Evolutionary conservation across 106 monocot species (phyloP).

Genomic region (Posidonia australis): DNA sequence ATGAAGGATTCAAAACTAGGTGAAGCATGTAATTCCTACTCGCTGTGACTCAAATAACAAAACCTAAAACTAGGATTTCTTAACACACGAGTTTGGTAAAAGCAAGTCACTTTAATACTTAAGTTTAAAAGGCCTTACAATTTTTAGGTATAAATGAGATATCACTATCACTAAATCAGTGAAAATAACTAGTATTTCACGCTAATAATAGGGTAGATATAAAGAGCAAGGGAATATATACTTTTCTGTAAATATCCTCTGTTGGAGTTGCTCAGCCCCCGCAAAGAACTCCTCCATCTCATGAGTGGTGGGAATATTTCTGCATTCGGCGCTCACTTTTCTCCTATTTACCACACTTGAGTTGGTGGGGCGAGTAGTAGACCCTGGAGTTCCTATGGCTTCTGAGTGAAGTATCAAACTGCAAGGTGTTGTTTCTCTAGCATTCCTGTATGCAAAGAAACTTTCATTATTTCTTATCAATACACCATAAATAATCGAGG

Average conservation of each 20-base stretch:
- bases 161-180: neutral
- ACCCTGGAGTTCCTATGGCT: conserved; percentile 21
- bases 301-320: conserved; percentile 19
- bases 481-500: too few species aligned
- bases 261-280: conserved; percentile 28
- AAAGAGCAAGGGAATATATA: conserved; percentile 6
- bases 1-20: too few species aligned
- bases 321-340: neutral
- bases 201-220: too few species aligned
- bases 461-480: neutral
- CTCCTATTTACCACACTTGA: conserved; percentile 18
- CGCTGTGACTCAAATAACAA: too few species aligned
- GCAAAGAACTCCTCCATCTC: conserved; percentile 58
- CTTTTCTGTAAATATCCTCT: conserved; percentile 34
- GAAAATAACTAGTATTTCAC: neutral
- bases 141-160: neutral
- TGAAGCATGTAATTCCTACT: too few species aligned
- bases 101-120: too few species aligned
- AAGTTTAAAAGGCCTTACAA: neutral
- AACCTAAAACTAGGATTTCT: too few species aligned
- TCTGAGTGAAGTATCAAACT: conserved; percentile 34
- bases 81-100: too few species aligned
- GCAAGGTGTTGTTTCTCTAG: conserved; percentile 46
- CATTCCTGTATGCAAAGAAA: neutral
- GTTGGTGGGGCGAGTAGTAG: conserved; percentile 18